Base-by-base conservation (phyloP, 1,284 basidiomycete species). In the Trichosporon asahii region DNA sequence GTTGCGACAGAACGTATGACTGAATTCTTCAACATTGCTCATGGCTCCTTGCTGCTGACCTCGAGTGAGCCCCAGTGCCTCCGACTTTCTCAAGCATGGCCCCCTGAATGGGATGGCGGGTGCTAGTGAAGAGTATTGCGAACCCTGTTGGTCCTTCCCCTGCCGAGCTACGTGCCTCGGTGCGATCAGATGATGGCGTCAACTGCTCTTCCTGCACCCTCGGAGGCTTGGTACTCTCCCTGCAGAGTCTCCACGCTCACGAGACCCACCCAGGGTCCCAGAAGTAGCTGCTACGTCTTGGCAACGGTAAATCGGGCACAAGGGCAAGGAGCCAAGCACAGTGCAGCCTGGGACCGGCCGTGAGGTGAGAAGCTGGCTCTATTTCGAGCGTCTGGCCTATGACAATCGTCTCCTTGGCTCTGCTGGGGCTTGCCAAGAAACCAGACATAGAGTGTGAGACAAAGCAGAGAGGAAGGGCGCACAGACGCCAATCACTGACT, bases 241-340 rank as follows among this genome's bases (percentile, higher is more conserved):
- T n/a, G n/a, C n/a, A n/a, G 44, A 14, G 21, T 7, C 21, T n/a
- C 49, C n/a, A 4, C 23, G 21, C 49, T 53, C 49, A 53, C 49
- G 49, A 53, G 49, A 53, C 49, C 21, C 21, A 11, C 8, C 23
- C 49, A 53, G 49, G 49, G 49, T 25, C 12, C 9, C 7, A n/a
- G 18, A 49, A 5, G 46, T 49, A 21, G 21, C 15, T 53, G 49
- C 15, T 8, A 53, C 49, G n/a, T 53, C 49, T 53, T 53, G 49
- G 49, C 49, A 18, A 44, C 49, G 49, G 49, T 25, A 53, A 53
- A 53, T 53, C 49, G 49, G 49, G 49, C 49, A 53, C 49, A 53
- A 7, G 5, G 21, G 7, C 18, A 18, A 6, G 7, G n/a, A 53
- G 49, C 49, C 49, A 53, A 53, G 49, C 49, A 9, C 49, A 53